Percentiles rank a stretch among this genome's conserved stretches.
These are phyloP conservation scores for Metschnikowia matae DNA, from an alignment of 805 yeast genomes.

Conservation along the genomic window DNA sequence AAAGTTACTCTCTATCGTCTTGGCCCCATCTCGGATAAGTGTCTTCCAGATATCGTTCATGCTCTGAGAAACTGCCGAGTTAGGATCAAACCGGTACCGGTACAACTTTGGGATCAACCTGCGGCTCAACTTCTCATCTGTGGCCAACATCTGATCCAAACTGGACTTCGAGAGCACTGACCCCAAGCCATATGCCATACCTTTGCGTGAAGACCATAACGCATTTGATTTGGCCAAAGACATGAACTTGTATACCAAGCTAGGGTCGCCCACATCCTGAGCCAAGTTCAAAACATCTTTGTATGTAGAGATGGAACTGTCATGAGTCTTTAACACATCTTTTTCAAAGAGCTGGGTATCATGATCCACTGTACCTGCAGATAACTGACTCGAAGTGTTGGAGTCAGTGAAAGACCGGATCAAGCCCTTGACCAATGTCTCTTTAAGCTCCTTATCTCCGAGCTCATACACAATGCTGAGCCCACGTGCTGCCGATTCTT, in stretches of 20 bases:
- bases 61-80: slow-evolving; percentile 63
- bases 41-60: slow-evolving; percentile 89
- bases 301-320: slow-evolving; percentile 85
- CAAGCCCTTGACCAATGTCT: slow-evolving; percentile 66
- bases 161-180: slow-evolving; percentile 76
- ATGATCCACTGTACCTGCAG: slow-evolving; percentile 65
- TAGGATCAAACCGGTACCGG: slow-evolving; percentile 85
- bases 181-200: slow-evolving; percentile 91
- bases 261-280: slow-evolving; percentile 92
- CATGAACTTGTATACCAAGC: slow-evolving; percentile 91
- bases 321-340: slow-evolving; percentile 73
- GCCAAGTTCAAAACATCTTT: slow-evolving; percentile 86
- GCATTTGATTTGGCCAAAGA: slow-evolving; percentile 83
- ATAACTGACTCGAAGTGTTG: slow-evolving; percentile 39
- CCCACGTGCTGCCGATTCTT: slow-evolving; percentile 90
- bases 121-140: slow-evolving; percentile 51
- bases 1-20: slow-evolving; percentile 51
- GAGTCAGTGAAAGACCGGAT: slow-evolving; percentile 76
- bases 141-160: slow-evolving; percentile 54
- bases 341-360: slow-evolving; percentile 86
- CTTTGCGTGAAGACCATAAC: slow-evolving; percentile 89
- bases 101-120: slow-evolving; percentile 76
- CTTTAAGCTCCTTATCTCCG: slow-evolving; percentile 65
- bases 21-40: slow-evolving; percentile 56
- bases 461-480: slow-evolving; percentile 74